Evolutionary conservation across 1,284 basidiomycete species (phyloP).

Genomic region (Naganishia liquefaciens): DNA sequence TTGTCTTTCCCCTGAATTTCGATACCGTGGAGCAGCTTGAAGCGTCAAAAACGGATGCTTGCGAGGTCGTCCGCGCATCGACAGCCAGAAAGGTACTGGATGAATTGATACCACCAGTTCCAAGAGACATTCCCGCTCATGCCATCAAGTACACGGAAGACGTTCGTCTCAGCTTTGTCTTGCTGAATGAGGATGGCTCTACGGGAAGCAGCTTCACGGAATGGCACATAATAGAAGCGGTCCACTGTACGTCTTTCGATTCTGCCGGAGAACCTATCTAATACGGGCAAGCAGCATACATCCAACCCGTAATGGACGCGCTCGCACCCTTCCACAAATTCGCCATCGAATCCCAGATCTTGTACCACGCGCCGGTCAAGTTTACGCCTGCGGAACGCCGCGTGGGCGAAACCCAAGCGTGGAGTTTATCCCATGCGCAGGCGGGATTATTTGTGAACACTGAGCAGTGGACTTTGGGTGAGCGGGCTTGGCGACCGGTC

Average conservation of each 20-base stretch:
- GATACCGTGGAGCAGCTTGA: neutral
- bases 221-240: slow-evolving; percentile 71
- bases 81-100: neutral
- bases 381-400: slow-evolving; percentile 62
- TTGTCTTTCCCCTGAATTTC: neutral
- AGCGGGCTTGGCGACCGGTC: slow-evolving; percentile 41
- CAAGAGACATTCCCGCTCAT: slow-evolving; percentile 43
- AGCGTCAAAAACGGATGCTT: neutral
- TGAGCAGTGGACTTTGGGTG: slow-evolving; percentile 90
- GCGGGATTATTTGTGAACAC: slow-evolving; percentile 91
- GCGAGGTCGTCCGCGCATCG: neutral
- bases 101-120: slow-evolving; percentile 37
- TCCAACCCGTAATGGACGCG: slow-evolving; percentile 65
- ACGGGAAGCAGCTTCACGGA: slow-evolving; percentile 63
- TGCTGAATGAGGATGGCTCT: slow-evolving; percentile 82
- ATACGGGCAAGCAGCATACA: slow-evolving; percentile 60
- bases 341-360: slow-evolving; percentile 89
- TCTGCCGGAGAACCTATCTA: slow-evolving; percentile 30
- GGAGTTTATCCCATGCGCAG: slow-evolving; percentile 72
- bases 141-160: slow-evolving; percentile 66
- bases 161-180: slow-evolving; percentile 60
- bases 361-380: slow-evolving; percentile 85
- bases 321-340: slow-evolving; percentile 78
- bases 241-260: slow-evolving; percentile 61
- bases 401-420: slow-evolving; percentile 39